Percentiles rank a stretch among this genome's conserved stretches.
Evolutionary conservation across 2,329 filamentous ascomycete species (phyloP).

Genomic region (Penicillium sp.): DNA sequence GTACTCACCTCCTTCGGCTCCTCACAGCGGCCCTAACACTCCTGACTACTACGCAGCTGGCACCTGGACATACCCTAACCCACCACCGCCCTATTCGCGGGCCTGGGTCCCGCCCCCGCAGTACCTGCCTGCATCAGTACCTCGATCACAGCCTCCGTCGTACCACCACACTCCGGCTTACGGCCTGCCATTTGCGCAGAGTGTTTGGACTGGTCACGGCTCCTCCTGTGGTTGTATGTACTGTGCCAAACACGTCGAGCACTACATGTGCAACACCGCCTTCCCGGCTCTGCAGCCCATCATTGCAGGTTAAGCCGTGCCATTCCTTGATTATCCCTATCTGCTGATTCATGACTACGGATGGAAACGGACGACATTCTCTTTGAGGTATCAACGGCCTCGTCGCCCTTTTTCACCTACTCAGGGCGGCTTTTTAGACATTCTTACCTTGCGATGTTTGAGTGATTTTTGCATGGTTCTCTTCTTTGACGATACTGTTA

Average conservation of each 20-base stretch:
- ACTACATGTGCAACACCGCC: conserved; percentile 48
- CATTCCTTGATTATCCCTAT: conserved; percentile 6
- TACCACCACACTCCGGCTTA: conserved; percentile 52
- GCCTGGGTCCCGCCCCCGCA: conserved; percentile 40
- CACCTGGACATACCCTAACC: conserved; percentile 45
- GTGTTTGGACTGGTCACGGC: conserved; percentile 49
- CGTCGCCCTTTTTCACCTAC: conserved; percentile 7
- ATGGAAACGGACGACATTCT: background rate
- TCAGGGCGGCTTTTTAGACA: conserved; percentile 26
- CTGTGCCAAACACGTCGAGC: conserved; percentile 51
- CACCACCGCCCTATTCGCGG: conserved; percentile 43
- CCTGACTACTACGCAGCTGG: conserved; percentile 49
- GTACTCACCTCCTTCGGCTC: conserved; percentile 52
- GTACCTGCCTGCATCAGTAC: conserved; percentile 36
- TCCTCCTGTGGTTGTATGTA: conserved; percentile 50
- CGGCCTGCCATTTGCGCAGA: conserved; percentile 47
- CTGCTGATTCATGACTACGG: conserved; percentile 12
- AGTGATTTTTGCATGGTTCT: conserved; percentile 22
- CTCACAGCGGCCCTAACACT: conserved; percentile 49
- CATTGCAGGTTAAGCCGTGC: conserved; percentile 35
- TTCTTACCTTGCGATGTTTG: conserved; percentile 23
- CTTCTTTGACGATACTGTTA: conserved; percentile 31
- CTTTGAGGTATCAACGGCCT: conserved; percentile 1
- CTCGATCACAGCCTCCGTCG: conserved; percentile 47
- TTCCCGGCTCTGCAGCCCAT: conserved; percentile 49